These are phyloP conservation scores for Beauveria caledonica DNA, from an alignment of 2,329 filamentous ascomycete genomes.

Conservation along the genomic window DNA sequence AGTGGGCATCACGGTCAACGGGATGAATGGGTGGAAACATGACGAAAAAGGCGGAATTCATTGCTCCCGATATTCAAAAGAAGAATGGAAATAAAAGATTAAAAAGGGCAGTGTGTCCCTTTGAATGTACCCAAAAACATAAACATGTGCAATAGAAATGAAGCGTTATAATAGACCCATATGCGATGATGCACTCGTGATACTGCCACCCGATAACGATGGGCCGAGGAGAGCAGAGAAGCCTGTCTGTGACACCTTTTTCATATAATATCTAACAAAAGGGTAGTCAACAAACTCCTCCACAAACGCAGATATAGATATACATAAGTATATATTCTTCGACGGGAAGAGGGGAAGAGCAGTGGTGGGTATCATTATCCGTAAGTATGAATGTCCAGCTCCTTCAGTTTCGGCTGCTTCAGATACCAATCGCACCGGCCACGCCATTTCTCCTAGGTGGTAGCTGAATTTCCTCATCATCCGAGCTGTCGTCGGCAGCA, in stretches of 20 bases:
- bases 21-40: too few species aligned
- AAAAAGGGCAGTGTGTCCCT: neutral
- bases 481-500: conserved; percentile 45
- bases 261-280: neutral
- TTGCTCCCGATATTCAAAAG: too few species aligned
- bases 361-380: conserved; percentile 1
- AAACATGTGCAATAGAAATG: neutral
- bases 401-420: neutral
- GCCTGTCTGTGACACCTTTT: neutral
- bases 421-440: conserved; percentile 14
- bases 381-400: neutral
- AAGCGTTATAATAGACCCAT: neutral
- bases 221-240: neutral
- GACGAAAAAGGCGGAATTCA: too few species aligned
- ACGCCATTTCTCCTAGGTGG: conserved; percentile 26
- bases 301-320: neutral
- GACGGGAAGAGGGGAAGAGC: conserved; percentile 16
- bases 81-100: too few species aligned
- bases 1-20: too few species aligned
- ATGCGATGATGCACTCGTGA: neutral
- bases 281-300: neutral
- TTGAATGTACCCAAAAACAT: neutral
- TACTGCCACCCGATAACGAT: neutral
- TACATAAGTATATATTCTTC: neutral
- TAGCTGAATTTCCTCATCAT: conserved; percentile 49